A percentile compares a stretch with the other conserved stretches of the same genome.
phyloP scores from a whole-genome alignment of 352 stramenopile species.

The Phytophthora tentaculata region DNA sequence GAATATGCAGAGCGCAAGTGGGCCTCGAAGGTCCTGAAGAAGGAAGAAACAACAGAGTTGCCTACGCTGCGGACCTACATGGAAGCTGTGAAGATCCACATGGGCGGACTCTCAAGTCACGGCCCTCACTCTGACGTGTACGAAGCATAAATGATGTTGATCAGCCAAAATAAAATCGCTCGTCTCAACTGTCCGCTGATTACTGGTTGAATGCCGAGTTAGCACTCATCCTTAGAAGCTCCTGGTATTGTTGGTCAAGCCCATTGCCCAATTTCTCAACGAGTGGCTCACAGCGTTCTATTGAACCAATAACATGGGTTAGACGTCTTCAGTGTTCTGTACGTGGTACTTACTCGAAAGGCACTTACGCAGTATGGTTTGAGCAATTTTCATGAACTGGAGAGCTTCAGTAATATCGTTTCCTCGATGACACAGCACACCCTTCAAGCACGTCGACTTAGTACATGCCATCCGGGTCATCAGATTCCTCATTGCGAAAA shows the following conservation, averaged over 20 bases:
- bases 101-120: slow-evolving; percentile 50
- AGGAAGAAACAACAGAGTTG: slow-evolving; percentile 77
- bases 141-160: slow-evolving; percentile 43
- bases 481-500: no score
- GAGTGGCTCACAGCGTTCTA: slow-evolving; percentile 44
- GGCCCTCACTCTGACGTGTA: slow-evolving; percentile 54
- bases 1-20: slow-evolving; percentile 94
- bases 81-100: slow-evolving; percentile 77
- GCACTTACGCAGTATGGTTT: slow-evolving; percentile 51
- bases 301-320: slow-evolving; percentile 6
- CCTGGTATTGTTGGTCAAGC: slow-evolving; percentile 55
- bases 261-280: slow-evolving; percentile 36
- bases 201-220: slow-evolving; percentile 14
- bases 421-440: slow-evolving; percentile 41
- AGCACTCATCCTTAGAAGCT: slow-evolving; percentile 28
- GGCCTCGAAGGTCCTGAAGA: slow-evolving; percentile 90
- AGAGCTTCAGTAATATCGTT: slow-evolving; percentile 40
- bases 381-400: slow-evolving; percentile 53
- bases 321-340: slow-evolving; percentile 5
- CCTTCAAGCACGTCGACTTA: slow-evolving; percentile 30
- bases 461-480: no score
- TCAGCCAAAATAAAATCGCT: background rate
- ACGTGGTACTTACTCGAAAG: no score
- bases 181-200: background rate
- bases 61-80: slow-evolving; percentile 75